These are phyloP conservation scores for Corniculantispora saksenae DNA, from an alignment of 2,329 filamentous ascomycete species.

Conservation along the genomic window DNA sequence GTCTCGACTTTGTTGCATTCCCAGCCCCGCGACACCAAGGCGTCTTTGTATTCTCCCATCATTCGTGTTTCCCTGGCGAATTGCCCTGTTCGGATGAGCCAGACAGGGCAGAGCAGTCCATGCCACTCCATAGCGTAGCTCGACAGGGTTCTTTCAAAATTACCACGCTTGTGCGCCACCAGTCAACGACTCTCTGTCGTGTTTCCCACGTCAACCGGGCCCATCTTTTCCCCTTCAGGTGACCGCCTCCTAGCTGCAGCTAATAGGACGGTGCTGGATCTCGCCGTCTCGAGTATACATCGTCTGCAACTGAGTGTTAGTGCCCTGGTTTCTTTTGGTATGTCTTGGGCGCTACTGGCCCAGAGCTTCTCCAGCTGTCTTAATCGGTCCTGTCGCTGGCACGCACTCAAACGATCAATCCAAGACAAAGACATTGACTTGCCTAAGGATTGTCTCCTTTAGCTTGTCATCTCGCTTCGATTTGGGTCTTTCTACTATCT, in stretches of 20 bases:
- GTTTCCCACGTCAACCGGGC: background rate
- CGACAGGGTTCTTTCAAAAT: slow-evolving; percentile 13
- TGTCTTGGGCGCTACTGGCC: background rate
- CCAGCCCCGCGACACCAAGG: background rate
- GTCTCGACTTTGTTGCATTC: background rate
- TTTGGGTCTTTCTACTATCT: background rate
- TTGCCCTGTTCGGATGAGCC: background rate
- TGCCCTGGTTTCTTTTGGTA: background rate
- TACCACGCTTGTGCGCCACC: slow-evolving; percentile 5
- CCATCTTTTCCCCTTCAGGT: slow-evolving; percentile 14
- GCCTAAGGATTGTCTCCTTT: background rate
- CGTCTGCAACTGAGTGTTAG: slow-evolving; percentile 2
- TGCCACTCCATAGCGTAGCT: slow-evolving; percentile 6
- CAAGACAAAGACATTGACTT: slow-evolving; percentile 1
- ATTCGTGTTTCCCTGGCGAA: background rate
- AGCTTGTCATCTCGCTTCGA: background rate
- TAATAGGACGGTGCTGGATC: slow-evolving; percentile 1
- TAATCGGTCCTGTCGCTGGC: background rate
- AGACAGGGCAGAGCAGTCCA: background rate
- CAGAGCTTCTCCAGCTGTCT: background rate
- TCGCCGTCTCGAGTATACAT: background rate
- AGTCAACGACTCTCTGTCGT: background rate
- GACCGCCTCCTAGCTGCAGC: slow-evolving; percentile 7
- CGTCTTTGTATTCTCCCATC: background rate
- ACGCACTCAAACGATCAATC: background rate